Percentiles rank a stretch among this genome's conserved stretches.
Conservation (phyloP, 148 eudicot species). For the Fagopyrum homotropicum region DNA sequence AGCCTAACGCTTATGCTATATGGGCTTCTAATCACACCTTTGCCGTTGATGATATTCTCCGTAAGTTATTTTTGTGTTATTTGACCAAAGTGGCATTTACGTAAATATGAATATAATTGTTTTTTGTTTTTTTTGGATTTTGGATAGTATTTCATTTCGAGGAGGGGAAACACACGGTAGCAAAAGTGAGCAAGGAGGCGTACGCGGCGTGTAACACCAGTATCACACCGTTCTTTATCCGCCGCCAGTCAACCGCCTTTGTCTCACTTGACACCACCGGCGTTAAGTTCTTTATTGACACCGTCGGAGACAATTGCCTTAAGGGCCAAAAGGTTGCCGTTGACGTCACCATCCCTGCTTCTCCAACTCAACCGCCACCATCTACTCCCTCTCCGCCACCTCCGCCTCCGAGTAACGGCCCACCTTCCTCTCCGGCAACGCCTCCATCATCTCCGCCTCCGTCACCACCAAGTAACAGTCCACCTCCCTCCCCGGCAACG, state of each 20-base stretch:
- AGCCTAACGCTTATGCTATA: background rate
- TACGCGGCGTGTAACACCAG: background rate
- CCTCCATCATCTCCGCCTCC: background rate
- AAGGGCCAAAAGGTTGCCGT: constrained; percentile 4
- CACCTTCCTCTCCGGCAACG: background rate
- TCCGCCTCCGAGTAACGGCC: background rate
- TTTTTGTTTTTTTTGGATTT: no score
- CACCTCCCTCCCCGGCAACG: background rate
- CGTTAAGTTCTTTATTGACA: background rate
- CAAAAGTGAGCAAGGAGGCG: constrained; percentile 3
- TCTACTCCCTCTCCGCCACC: background rate
- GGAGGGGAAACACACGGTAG: constrained; percentile 3
- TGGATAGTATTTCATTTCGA: background rate
- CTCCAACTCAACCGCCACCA: background rate
- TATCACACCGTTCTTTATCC: background rate
- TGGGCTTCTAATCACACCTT: constrained; percentile 7
- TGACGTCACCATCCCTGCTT: background rate
- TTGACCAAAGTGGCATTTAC: background rate
- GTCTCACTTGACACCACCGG: background rate
- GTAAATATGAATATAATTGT: background rate
- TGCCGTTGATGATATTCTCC: background rate
- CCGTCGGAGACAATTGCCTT: background rate
- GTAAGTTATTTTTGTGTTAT: background rate
- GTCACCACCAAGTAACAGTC: background rate
- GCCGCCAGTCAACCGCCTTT: background rate